Base-by-base conservation (phyloP, 2,329 filamentous ascomycete genomes). In the Penicillium paneum region DNA sequence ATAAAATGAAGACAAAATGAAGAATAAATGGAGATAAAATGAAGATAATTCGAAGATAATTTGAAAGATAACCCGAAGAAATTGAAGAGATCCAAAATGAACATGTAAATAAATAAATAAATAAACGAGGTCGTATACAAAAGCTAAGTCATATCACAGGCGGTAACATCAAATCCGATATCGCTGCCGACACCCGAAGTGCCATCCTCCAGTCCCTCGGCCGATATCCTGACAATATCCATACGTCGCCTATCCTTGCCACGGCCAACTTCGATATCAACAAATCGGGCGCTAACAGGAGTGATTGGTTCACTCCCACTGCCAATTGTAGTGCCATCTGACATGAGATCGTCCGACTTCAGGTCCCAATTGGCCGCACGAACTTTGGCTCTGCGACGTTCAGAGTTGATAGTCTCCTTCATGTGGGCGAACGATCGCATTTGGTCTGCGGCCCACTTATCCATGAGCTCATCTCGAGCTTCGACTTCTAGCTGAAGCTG, bases 201-300 rank as follows among this genome's bases (percentile, higher is more conserved):
- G 28, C 68, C 68, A 15, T 71, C 70, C 21, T 67, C 67, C n/a
- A 68, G 59, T 29, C 70, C 67, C 28, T 68, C 66, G 0, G 66
- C 64, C 19, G 70, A 62, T 46, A 71, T 71, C 0, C 67, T 73
- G 63, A 78, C 74, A 58, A 72, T 77, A 52, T 78, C 72, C 28
- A 76, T 65, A 26, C 64, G 71, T 43, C 63, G 68, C 32, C 70
- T 67, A 42, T 70, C 66, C 58, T 71, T 76, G 36, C 70, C 75
- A 49, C 71, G 67, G 5, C 69, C 71, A 50, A 72, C 58, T 54
- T 74, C 72, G n/a, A 75, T 67, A 59, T 78, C 73, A 24, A 71
- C 71, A 58, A 75, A 78, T 15, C 75, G 67, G 5, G 70, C 68
- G 51, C 70, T 74, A 29, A 73, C 67, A 2, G 76, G 76, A 1